Conservation (phyloP, 768 basidiomycete species). For the Agaricus bisporus region DNA sequence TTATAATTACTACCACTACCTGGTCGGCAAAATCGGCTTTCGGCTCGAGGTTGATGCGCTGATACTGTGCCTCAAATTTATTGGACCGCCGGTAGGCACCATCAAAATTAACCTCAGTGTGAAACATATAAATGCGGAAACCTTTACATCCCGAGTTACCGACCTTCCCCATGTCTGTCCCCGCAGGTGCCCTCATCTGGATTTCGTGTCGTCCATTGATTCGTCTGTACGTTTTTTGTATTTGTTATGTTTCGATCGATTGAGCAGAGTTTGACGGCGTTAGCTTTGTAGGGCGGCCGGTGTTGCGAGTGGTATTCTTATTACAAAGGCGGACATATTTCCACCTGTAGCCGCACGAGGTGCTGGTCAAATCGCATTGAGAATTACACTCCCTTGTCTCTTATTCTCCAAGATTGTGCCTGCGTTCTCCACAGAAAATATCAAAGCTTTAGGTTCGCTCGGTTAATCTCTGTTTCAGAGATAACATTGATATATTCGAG, state of each 20-base stretch:
- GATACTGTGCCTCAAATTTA: too few species aligned
- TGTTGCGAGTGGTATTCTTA: slow-evolving; percentile 45
- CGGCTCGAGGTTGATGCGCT: too few species aligned
- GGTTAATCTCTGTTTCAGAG: slow-evolving; percentile 1
- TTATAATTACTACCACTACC: too few species aligned
- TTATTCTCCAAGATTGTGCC: slow-evolving; percentile 72
- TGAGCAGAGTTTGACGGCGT: not conserved
- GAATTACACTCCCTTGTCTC: slow-evolving; percentile 56
- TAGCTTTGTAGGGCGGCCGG: slow-evolving; percentile 40
- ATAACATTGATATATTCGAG: not conserved
- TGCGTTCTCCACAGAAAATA: slow-evolving; percentile 53
- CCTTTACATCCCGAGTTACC: too few species aligned
- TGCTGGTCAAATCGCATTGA: slow-evolving; percentile 56
- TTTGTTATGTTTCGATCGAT: not conserved
- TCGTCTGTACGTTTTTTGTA: slow-evolving; percentile 39
- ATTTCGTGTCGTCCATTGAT: slow-evolving; percentile 54
- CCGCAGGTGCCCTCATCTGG: slow-evolving; percentile 50
- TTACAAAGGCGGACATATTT: slow-evolving; percentile 58
- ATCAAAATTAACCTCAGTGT: too few species aligned
- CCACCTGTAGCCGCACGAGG: slow-evolving; percentile 52
- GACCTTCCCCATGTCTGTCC: slow-evolving; percentile 8
- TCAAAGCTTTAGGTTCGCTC: slow-evolving; percentile 42
- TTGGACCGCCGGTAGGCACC: too few species aligned
- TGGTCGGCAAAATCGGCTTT: too few species aligned
- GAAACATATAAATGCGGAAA: too few species aligned